A percentile compares a stretch with the other conserved stretches of the same genome.
These are phyloP conservation scores for Lathyrus oleraceus DNA, from an alignment of 306 rosid genomes.

Conservation along the genomic window DNA sequence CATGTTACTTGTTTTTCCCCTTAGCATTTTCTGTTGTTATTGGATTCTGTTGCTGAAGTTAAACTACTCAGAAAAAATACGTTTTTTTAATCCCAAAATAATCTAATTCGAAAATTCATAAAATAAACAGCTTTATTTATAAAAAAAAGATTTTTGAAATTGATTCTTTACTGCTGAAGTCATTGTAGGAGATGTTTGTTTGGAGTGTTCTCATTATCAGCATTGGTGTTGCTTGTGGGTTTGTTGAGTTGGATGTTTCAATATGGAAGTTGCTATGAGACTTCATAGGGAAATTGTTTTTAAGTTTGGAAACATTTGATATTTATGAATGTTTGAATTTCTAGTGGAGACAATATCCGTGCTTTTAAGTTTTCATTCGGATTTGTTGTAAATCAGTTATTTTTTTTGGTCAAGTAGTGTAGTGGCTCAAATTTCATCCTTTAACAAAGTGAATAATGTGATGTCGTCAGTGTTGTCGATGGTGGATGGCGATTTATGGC, in stretches of 20 bases:
- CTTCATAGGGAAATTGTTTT: neutral
- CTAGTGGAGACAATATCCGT: no score
- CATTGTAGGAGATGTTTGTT: conserved; percentile 48
- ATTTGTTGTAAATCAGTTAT: no score
- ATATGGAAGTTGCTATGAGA: conserved; percentile 17
- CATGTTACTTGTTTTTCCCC: neutral
- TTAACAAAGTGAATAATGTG: no score
- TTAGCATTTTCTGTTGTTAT: neutral
- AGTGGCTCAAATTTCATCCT: no score
- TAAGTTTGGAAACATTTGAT: no score
- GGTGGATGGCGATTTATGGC: no score
- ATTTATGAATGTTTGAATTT: no score
- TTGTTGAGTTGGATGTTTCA: conserved; percentile 44
- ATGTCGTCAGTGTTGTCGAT: no score
- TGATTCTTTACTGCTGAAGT: conserved; percentile 22
- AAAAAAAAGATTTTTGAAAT: neutral
- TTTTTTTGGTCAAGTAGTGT: no score
- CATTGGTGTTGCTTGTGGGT: conserved; percentile 47
- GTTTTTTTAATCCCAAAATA: no score
- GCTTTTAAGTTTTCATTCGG: no score
- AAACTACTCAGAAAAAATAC: neutral
- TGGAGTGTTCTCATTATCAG: conserved; percentile 47
- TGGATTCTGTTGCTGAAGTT: neutral
- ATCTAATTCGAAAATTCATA: neutral
- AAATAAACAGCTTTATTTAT: no score